Evolutionary conservation across 352 stramenopile species (phyloP), one percentile per base, ranked within the genome.

Genomic region (Pythium scleroteichum): DNA sequence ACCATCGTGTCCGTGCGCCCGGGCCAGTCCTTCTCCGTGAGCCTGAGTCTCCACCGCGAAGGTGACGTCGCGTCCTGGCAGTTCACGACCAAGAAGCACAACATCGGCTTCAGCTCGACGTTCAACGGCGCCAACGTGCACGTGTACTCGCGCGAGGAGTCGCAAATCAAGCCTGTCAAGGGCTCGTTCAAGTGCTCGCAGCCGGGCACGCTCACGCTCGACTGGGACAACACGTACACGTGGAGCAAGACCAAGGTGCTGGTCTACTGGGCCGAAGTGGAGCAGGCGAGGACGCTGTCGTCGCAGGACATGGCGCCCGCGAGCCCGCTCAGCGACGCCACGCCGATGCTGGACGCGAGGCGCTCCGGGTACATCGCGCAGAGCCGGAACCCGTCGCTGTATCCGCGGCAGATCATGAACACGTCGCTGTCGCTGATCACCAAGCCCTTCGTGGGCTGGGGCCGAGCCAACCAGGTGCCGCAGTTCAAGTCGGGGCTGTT

Each of bases 191-290:
- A 71, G 29, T 90, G 76, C 50, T 48, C 54, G 0, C 44, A 56
- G 4, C 66, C 80, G n/a, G 82, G 82, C 0, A 80, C 73, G 14
- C 87, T 78, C 45, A 83, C 76, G 14, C 71, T 92, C 10, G 85
- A 80, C 22, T 92, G 82, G 82, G 82, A 92, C 66, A 92, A 92
- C 60, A 90, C 82, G 57, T 92, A 90, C 64, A 90, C 79, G 23
- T 92, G 82, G 82, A 86, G 80, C 59, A 88, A 90, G 44, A 73
- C 60, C 50, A 92, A 92, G 41, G 74, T 87, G 20, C 57, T 92
- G 3, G 76, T 90, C 22, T 92, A 92, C 66, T 88, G 78, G 78
- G 78, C 82, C 12, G 82, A 90, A 55, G 76, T 92, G 13, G 73
- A 87, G 53, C 69, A 78, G 24, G n/a, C 48, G 44, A 14, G 5